Evolutionary conservation across 1,139 yeast genomes (phyloP), one percentile per base, ranked within the genome.

Genomic region (Suhomyces coccinellae): DNA sequence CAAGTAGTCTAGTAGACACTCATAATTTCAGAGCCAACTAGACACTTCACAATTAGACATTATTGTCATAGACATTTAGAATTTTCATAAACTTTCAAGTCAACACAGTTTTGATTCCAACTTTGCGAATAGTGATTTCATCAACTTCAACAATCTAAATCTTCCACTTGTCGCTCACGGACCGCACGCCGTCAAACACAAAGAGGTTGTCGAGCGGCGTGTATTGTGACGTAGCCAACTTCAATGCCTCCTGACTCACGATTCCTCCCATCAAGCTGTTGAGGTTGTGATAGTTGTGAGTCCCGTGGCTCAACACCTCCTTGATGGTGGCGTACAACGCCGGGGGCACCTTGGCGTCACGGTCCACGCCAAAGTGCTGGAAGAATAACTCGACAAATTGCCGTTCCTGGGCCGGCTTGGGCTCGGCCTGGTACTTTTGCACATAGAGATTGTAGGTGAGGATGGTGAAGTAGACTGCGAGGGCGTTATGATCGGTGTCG

Each of bases 161-260:
- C 55, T 73, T 78, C 72, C 79, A 81, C 44, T 74, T 75, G 20
- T 70, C 74, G 45, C 82, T 73, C 30, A 68, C 66, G 16, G 85
- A 76, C 20, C 67, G 61, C 8, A 83, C 69, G 3, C 93, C 95
- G 59, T 88, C 91, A 60, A 79, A 87, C 0, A 84, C 73, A 43
- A 82, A 71, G 16, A 83, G 64, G 53, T 87, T 85, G 51, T 84
- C 83, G 38, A 87, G 59, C 1, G 96, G 91, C 5, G 83, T 71
- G 54, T 85, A 88, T 61, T 89, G 96, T 38, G 79, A 77, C 2
- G 95, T 61, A 14, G 57, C 55, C 39, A 59, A 51, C 36, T 85
- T 86, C 46, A 84, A 71, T 9, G 77, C 79, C 57, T 89, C 97
- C 58, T 89, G 96, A 14, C 89, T 82, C 0, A 81, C 87, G 10